Evolutionary conservation across 2,329 filamentous ascomycete species (phyloP), one percentile per base, ranked within the genome.

Genomic region (Beauveria scarabaeidicola): DNA sequence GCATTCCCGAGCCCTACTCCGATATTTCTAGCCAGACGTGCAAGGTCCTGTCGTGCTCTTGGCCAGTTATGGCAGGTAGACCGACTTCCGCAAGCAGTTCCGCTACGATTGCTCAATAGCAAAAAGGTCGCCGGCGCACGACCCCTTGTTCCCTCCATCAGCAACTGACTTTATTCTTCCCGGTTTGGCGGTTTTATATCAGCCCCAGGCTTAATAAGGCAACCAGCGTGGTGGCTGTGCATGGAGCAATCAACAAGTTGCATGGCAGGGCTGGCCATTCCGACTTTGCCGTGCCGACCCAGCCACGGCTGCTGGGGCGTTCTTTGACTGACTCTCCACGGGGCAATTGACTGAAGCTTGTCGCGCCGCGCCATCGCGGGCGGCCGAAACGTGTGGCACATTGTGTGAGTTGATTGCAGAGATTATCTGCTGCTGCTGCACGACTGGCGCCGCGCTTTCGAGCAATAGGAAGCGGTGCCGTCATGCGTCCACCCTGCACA

Each of bases 251-350:
- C 50, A 17, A 17, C 29, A 21, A 41, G 9, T 29, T 19, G 52
- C 52, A 29, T 23, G 19, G 23, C 51, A 40, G 36, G 36, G 51
- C 23, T 29, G 27, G 15, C 40, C n/a, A 36, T 51, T 51, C 55
- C 55, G 55, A 51, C n/a, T 58, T 58, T 58, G 55, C 55, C 55
- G 55, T 58, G 55, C 55, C 55, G 46, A 43, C 11, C 21, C 21
- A 43, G 13, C 51, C 51, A 53, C n/a, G 13, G 13, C 8, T 29
- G 23, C 9, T 44, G 10, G 41, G 32, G 32, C 11, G 11, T 36
- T 19, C 5, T 36, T n/a, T 4, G 2, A 7, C 1, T 4, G 2
- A 7, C 1, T 44, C 17, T 21, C 13, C 40, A 44, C 32, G 38
- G n/a, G 25, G 25, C 17, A 25, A 53, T 6, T 15, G 29, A n/a